These are phyloP conservation scores for Nelumbo lutea DNA, from an alignment of 164 flowering plant genomes.

Conservation along the genomic window DNA sequence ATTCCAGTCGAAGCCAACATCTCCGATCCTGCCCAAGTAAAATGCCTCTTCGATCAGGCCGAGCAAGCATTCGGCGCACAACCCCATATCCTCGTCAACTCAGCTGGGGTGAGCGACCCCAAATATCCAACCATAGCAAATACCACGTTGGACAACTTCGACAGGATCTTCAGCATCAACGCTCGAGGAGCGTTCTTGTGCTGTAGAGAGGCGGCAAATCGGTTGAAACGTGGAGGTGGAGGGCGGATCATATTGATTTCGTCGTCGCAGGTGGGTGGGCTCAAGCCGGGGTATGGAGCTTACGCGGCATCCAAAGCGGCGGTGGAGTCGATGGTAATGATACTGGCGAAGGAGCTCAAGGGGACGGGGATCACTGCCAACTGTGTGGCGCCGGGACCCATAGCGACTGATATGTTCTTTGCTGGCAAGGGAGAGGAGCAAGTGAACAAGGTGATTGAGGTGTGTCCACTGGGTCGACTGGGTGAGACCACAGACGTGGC, in stretches of 20 bases:
- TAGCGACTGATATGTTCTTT: constrained; percentile 46
- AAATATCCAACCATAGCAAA: constrained; percentile 34
- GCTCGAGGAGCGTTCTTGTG: constrained; percentile 37
- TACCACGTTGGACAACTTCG: constrained; percentile 36
- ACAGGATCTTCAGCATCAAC: constrained; percentile 28
- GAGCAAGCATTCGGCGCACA: constrained; percentile 27
- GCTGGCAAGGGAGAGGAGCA: constrained; percentile 32
- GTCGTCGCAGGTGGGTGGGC: constrained; percentile 29
- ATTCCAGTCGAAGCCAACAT: constrained; percentile 33
- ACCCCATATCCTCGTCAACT: constrained; percentile 35
- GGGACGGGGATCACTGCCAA: constrained; percentile 42
- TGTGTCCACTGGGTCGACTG: constrained; percentile 33
- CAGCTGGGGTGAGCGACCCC: constrained; percentile 38
- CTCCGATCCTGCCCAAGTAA: constrained; percentile 44
- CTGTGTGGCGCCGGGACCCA: constrained; percentile 49
- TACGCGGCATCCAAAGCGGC: constrained; percentile 53
- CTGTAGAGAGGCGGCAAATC: constrained; percentile 34
- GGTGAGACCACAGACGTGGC: constrained; percentile 40
- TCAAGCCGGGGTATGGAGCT: constrained; percentile 36
- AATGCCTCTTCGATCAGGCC: constrained; percentile 38
- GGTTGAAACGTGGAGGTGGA: constrained; percentile 39
- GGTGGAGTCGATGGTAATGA: constrained; percentile 44
- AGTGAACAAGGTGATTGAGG: constrained; percentile 17
- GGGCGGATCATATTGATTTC: constrained; percentile 35
- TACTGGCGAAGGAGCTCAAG: constrained; percentile 48